These are phyloP conservation scores for Chalciporus chontae DNA, from an alignment of 768 basidiomycete genomes.

Conservation along the genomic window DNA sequence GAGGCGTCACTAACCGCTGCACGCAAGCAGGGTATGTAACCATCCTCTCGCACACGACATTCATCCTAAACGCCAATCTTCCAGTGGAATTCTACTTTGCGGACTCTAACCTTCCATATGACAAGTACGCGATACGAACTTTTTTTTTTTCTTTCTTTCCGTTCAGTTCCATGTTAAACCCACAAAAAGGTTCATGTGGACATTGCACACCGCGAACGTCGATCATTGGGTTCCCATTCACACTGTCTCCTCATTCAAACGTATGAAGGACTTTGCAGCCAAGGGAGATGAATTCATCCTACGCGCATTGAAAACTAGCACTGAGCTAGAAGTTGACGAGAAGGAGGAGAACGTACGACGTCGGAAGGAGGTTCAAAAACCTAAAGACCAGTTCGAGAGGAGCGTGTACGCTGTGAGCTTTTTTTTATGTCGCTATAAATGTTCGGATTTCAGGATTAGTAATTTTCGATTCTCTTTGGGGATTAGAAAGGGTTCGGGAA, in stretches of 20 bases:
- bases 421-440: slow-evolving; percentile 24
- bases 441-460: background rate
- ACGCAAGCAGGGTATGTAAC: slow-evolving; percentile 50
- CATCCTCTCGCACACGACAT: background rate
- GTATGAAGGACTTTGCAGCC: slow-evolving; percentile 73
- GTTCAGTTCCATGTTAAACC: background rate
- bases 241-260: slow-evolving; percentile 89
- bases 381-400: slow-evolving; percentile 74
- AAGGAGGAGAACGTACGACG: slow-evolving; percentile 71
- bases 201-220: slow-evolving; percentile 71
- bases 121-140: slow-evolving; percentile 54
- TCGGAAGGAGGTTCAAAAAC: slow-evolving; percentile 69
- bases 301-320: slow-evolving; percentile 54
- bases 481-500: slow-evolving; percentile 85
- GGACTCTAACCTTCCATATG: slow-evolving; percentile 91
- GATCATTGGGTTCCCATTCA: slow-evolving; percentile 90
- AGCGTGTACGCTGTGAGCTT: slow-evolving; percentile 83
- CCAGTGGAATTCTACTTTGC: slow-evolving; percentile 96
- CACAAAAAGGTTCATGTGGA: slow-evolving; percentile 84
- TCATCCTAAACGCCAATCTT: background rate
- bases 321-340: slow-evolving; percentile 70
- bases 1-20: slow-evolving; percentile 46
- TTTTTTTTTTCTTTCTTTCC: background rate
- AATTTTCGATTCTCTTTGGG: background rate
- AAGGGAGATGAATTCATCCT: slow-evolving; percentile 68